Base-by-base conservation (phyloP, 2,329 filamentous ascomycete species). In the Arthrobotrys pseudoclavata region DNA sequence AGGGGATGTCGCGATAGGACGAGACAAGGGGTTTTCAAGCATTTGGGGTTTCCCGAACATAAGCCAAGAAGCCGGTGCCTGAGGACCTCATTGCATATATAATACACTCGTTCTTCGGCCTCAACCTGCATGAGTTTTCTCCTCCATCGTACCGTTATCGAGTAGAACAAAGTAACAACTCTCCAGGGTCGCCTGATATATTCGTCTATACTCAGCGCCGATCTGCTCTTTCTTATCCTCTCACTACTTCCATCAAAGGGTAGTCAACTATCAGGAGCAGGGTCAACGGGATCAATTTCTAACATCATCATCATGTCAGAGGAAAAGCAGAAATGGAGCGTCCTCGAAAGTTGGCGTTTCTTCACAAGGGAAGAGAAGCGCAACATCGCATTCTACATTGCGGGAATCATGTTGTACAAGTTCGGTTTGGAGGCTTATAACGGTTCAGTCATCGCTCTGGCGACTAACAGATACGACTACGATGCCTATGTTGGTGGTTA, bases 351-450 rank as follows among this genome's bases (percentile, higher is more conserved):
- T 48, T 83, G 82, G 82, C 50, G 63, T 47, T 64, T 82, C 60
- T 86, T 85, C 80, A 83, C 83, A 7, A 77, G 82, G 4, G 62
- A 80, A 42, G 86, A 87, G 80, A 85, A 84, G 68, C 84, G 85
- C 62, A 86, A 86, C 72, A 84, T 86, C 57, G 81, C 82, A 55
- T 83, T 86, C 67, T 87, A 87, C 81, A 86, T 87, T 60, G 78
- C 82, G 6, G 86, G 86, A 4, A 86, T 87, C 71, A 87, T 87
- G 85, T 81, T 86, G 50, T 87, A 87, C 82, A 87, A 87, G 79
- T 86, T 87, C 71, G 86, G 85, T 26, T 83, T 87, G 12, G 86
- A 87, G 80, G 85, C 85, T 9, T 87, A 87, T 82, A 86, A 86
- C 80, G 86, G 86, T 0, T 86, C 86, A 34, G 84, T 87, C 79